These are phyloP conservation scores for Wickerhamomyces mucosus DNA, from an alignment of 805 yeast species.

Conservation along the genomic window DNA sequence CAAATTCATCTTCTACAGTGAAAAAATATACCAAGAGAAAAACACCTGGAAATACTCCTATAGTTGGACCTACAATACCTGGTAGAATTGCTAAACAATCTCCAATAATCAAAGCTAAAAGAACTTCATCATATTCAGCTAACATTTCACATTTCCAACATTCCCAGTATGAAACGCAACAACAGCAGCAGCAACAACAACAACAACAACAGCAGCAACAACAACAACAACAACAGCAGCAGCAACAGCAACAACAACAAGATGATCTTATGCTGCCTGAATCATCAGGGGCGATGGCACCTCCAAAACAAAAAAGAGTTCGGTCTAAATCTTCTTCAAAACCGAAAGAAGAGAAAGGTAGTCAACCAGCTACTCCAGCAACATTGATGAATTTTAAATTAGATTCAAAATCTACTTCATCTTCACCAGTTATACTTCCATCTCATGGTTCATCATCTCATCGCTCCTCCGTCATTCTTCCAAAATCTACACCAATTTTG, in stretches of 20 bases:
- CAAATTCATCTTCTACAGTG: constrained; percentile 6
- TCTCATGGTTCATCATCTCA: constrained; percentile 7
- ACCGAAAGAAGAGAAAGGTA: too few species aligned
- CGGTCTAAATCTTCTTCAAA: constrained; percentile 14
- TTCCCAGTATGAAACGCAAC: too few species aligned
- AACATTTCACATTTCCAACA: constrained; percentile 12
- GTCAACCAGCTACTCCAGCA: constrained; percentile 22
- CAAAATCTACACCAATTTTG: constrained; percentile 3
- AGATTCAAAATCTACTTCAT: constrained; percentile 1
- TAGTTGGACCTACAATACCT: constrained; percentile 26
- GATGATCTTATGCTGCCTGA: constrained; percentile 3
- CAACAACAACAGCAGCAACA: constrained; percentile 3
- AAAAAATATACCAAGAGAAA: constrained; percentile 24
- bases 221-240: background rate
- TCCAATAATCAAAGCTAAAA: constrained; percentile 27
- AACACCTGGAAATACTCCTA: constrained; percentile 31
- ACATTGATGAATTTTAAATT: constrained; percentile 18
- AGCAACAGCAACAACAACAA: background rate
- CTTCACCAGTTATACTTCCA: constrained; percentile 16
- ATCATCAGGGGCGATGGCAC: constrained; percentile 10
- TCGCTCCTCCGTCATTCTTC: constrained; percentile 3
- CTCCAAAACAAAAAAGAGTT: constrained; percentile 13
- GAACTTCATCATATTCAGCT: constrained; percentile 12
- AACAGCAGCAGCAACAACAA: constrained; percentile 11
- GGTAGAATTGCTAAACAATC: constrained; percentile 26